Evolutionary conservation across 768 basidiomycete species (phyloP).

Genomic region (Russula emetica): DNA sequence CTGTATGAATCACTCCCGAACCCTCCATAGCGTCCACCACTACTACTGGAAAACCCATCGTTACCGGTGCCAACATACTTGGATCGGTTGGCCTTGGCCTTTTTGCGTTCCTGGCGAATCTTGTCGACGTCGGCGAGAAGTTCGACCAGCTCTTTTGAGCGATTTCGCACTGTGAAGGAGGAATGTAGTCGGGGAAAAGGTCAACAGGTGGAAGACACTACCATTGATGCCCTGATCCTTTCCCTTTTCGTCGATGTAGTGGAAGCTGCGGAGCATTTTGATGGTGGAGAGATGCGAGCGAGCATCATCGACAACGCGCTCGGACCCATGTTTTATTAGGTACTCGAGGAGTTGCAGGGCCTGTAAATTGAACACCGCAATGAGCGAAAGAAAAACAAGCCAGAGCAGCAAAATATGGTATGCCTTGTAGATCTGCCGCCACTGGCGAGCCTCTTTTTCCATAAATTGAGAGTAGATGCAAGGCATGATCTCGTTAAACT

Average conservation of each 20-base stretch:
- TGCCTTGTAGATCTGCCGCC: conserved; percentile 99
- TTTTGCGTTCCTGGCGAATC: conserved; percentile 83
- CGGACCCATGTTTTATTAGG: conserved; percentile 93
- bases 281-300: conserved; percentile 90
- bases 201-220: conserved; percentile 34
- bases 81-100: conserved; percentile 84
- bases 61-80: conserved; percentile 89
- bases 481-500: conserved; percentile 99
- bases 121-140: conserved; percentile 87
- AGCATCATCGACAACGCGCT: conserved; percentile 96
- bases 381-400: not conserved
- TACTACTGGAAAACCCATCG: conserved; percentile 55
- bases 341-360: conserved; percentile 93
- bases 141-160: conserved; percentile 88
- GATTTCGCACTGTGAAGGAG: conserved; percentile 77
- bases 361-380: conserved; percentile 37
- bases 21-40: conserved; percentile 61
- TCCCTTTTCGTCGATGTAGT: conserved; percentile 97
- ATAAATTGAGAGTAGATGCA: conserved; percentile 92
- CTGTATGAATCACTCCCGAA: conserved; percentile 52
- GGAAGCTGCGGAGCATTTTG: conserved; percentile 97
- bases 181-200: not conserved
- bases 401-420: conserved; percentile 11
- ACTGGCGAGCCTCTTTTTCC: conserved; percentile 97
- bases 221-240: conserved; percentile 98